These are phyloP conservation scores for Suillus hirtellus DNA, from an alignment of 768 basidiomycete species.

Conservation along the genomic window DNA sequence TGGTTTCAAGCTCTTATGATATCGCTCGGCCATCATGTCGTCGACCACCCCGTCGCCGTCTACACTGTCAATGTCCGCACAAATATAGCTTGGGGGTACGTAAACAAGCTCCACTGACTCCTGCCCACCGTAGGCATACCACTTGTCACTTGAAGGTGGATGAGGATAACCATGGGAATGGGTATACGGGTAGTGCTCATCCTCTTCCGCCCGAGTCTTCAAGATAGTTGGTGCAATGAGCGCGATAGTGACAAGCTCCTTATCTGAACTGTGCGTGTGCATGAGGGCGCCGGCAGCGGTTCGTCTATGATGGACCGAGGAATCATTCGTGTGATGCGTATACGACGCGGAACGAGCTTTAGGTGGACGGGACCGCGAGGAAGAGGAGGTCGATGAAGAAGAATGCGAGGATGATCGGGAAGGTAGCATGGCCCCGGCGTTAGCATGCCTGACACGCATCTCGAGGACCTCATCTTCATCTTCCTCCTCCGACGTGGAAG, in stretches of 20 bases:
- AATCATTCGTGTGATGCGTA: slow-evolving; percentile 23
- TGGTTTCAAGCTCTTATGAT: slow-evolving; percentile 17
- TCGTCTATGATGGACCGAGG: slow-evolving; percentile 16
- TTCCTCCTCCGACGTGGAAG: slow-evolving; percentile 42
- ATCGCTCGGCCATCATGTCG: slow-evolving; percentile 22
- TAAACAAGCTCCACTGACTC: slow-evolving; percentile 71
- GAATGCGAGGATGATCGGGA: slow-evolving; percentile 43
- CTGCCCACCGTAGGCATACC: slow-evolving; percentile 29
- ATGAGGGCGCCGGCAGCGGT: slow-evolving; percentile 47
- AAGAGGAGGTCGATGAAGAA: slow-evolving; percentile 26
- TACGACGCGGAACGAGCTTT: slow-evolving; percentile 32
- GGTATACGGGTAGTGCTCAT: slow-evolving; percentile 23
- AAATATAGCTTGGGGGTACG: slow-evolving; percentile 50
- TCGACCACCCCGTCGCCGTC: slow-evolving; percentile 20
- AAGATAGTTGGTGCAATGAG: slow-evolving; percentile 80
- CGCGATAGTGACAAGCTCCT: slow-evolving; percentile 68
- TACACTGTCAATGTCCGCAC: slow-evolving; percentile 19
- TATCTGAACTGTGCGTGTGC: slow-evolving; percentile 34
- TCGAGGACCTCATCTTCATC: slow-evolving; percentile 62
- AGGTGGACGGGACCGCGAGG: slow-evolving; percentile 29
- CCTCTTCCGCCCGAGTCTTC: slow-evolving; percentile 69
- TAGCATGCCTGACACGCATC: slow-evolving; percentile 48
- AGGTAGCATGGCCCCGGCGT: slow-evolving; percentile 26
- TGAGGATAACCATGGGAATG: slow-evolving; percentile 17
- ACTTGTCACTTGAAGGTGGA: slow-evolving; percentile 13